These are phyloP conservation scores for Talaromyces sp. DNA, from an alignment of 2,329 filamentous ascomycete species.

Conservation along the genomic window DNA sequence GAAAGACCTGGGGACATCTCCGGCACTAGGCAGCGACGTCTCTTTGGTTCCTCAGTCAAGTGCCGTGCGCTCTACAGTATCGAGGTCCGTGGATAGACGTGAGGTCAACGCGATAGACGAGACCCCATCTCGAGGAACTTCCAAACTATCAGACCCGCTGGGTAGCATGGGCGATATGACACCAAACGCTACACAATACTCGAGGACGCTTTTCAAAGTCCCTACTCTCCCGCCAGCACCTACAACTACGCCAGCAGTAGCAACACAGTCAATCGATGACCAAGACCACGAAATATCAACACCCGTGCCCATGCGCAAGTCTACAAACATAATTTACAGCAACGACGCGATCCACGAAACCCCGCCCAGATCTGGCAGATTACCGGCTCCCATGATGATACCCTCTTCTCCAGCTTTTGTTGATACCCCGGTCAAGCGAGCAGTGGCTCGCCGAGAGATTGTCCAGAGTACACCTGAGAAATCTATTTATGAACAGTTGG, in stretches of 20 bases:
- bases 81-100: not conserved
- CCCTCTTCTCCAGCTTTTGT: not conserved
- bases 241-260: not conserved
- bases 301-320: not conserved
- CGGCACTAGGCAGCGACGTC: constrained; percentile 25
- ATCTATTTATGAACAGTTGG: constrained; percentile 41
- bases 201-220: constrained; percentile 14
- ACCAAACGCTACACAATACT: constrained; percentile 6
- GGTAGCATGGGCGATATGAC: constrained; percentile 8
- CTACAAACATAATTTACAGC: not conserved
- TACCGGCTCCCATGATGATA: not conserved
- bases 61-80: constrained; percentile 20
- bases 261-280: not conserved
- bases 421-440: not conserved
- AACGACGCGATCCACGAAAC: constrained; percentile 13
- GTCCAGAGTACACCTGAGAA: constrained; percentile 26
- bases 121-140: constrained; percentile 35
- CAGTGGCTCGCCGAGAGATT: not conserved
- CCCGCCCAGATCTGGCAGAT: constrained; percentile 7
- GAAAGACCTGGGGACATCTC: constrained; percentile 11
- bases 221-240: constrained; percentile 6
- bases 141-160: constrained; percentile 18
- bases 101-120: constrained; percentile 28
- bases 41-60: constrained; percentile 29
- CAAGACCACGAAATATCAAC: not conserved